Conservation (phyloP, 164 flowering plant genomes). For the Stephania cephalantha region DNA sequence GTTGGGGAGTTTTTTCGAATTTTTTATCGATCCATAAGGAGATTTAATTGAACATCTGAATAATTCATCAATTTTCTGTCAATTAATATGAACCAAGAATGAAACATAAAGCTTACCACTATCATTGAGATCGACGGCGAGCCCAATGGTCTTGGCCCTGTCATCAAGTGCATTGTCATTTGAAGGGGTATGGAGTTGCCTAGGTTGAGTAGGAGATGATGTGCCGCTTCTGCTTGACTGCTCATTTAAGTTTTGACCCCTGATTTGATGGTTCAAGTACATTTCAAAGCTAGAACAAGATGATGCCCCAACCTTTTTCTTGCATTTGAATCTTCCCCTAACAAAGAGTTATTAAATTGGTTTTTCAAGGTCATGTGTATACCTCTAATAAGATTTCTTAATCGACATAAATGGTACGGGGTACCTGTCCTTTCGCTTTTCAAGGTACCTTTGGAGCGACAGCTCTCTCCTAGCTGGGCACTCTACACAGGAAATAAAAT, state of each 20-base stretch:
- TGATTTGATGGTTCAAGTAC: slow-evolving; percentile 37
- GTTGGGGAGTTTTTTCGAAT: too few relatives aligned
- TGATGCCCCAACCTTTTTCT: slow-evolving; percentile 30
- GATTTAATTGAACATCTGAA: not conserved
- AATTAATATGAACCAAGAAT: not conserved
- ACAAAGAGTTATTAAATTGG: slow-evolving; percentile 2
- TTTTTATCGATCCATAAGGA: too few relatives aligned
- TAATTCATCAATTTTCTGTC: not conserved
- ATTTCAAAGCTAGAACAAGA: slow-evolving; percentile 34
- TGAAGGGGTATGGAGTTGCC: slow-evolving; percentile 23
- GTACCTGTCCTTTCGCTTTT: slow-evolving; percentile 84
- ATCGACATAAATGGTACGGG: slow-evolving; percentile 24
- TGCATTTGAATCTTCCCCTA: slow-evolving; percentile 56
- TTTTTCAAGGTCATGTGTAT: not conserved
- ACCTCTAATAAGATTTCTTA: not conserved
- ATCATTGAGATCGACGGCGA: slow-evolving; percentile 41
- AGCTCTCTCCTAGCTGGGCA: slow-evolving; percentile 57
- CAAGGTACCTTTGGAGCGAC: slow-evolving; percentile 63
- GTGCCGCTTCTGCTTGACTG: slow-evolving; percentile 35
- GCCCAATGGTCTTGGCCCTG: slow-evolving; percentile 22
- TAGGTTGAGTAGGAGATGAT: slow-evolving; percentile 38
- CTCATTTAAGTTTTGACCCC: slow-evolving; percentile 27
- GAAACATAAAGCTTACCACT: slow-evolving; percentile 26
- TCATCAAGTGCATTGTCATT: slow-evolving; percentile 28
- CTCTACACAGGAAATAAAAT: slow-evolving; percentile 31